These are phyloP conservation scores for Malbranchea zuffiana DNA, from an alignment of 2,329 filamentous ascomycete species.

Conservation along the genomic window DNA sequence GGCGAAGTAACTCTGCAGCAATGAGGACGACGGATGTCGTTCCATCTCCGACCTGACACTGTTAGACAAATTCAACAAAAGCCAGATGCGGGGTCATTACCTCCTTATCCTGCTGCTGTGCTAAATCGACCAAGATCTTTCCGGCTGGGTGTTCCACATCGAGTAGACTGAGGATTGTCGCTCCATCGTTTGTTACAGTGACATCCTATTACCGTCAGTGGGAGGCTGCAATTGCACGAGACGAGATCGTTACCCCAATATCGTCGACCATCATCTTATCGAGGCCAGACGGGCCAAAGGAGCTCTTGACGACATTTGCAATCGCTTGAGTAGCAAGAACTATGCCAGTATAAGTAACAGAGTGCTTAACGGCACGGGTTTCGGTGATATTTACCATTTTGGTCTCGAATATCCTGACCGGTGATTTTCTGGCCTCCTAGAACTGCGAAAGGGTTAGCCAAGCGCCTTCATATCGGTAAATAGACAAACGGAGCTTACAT, in stretches of 20 bases:
- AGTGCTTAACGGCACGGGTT: conserved; percentile 4
- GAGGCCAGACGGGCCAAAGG: conserved; percentile 89
- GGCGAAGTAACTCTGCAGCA: conserved; percentile 82
- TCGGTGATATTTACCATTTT: conserved; percentile 59
- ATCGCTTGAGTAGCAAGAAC: conserved; percentile 94
- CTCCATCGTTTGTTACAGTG: conserved; percentile 96
- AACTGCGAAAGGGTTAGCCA: conserved; percentile 44
- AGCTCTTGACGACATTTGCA: conserved; percentile 97
- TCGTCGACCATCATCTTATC: conserved; percentile 99
- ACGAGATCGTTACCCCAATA: conserved; percentile 61
- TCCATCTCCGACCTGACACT: conserved; percentile 68
- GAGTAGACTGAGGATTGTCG: conserved; percentile 86
- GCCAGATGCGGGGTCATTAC: conserved; percentile 20
- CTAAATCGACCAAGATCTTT: conserved; percentile 95
- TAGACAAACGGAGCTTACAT: conserved; percentile 43
- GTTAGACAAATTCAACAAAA: conserved; percentile 2
- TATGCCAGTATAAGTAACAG: conserved; percentile 28
- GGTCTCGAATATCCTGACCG: conserved; percentile 89
- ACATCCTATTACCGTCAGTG: conserved; percentile 56
- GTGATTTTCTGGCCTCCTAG: conserved; percentile 96
- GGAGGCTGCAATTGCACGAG: conserved; percentile 9
- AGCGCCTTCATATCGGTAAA: conserved; percentile 9
- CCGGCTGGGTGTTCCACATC: conserved; percentile 97
- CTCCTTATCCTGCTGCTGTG: conserved; percentile 98
- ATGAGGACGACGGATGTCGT: conserved; percentile 97